Evolutionary conservation across 2,329 filamentous ascomycete genomes (phyloP), one percentile per base, ranked within the genome.

Genomic region (Colletotrichum karsti): DNA sequence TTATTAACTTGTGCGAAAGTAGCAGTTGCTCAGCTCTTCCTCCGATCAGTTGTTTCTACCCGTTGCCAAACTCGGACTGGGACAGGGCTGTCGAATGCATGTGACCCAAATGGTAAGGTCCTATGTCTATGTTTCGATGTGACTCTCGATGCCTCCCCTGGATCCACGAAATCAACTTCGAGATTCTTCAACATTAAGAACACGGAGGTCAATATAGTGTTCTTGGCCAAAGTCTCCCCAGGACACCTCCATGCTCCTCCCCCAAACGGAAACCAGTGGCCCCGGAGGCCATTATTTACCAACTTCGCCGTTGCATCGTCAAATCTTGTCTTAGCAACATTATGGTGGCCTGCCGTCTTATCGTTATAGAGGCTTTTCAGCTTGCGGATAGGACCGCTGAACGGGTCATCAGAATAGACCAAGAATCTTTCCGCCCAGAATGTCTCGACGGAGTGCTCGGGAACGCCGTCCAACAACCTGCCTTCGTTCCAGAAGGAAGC

Each of bases 371-470:
- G 9, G 6, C 20, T 6, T 30, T 12, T n/a, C 12, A 12, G 8
- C 7, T 41, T 26, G 4, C 51, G 66, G 2, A 70, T 15, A 6
- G 71, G 71, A 5, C 69, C 71, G 42, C 71, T 72, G 1, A n/a
- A 3, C 3, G 67, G 67, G 20, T 72, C 65, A 5, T 68, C 69
- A 4, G 68, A 59, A 33, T 72, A 70, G 8, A 57, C 54, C 4
- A 72, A 41, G 37, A 72, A 72, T 2, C 71, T 55, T 41, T 72
- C 71, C 1, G 70, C 59, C 71, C 71, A 72, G 20, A 72, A 71
- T 9, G 57, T 28, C 4, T 59, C 24, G 3, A 70, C 41, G 9
- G 71, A 26, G 13, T 69, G 39, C 22, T 51, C 41, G 2, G 39
- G 10, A 9, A 35, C 41, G 5, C 66, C 41, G 24, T 60, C 10